These are phyloP conservation scores for Pseudogymnoascus sp. DNA, from an alignment of 2,329 filamentous ascomycete genomes.

Conservation along the genomic window DNA sequence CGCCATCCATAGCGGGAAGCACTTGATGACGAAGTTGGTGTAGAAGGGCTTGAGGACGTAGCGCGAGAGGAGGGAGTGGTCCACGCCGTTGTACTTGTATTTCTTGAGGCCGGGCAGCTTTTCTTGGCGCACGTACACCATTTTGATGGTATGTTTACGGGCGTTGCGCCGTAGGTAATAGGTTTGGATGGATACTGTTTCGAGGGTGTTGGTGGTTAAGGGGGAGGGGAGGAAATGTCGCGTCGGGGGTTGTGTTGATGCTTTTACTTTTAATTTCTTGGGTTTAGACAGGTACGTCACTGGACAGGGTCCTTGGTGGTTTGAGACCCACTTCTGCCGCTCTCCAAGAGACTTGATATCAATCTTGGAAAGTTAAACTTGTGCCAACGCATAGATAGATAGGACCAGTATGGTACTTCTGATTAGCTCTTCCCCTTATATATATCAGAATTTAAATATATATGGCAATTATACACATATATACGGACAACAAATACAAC, in stretches of 20 bases:
- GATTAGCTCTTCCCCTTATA: not conserved
- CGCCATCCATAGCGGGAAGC: slow-evolving; percentile 94
- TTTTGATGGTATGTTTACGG: slow-evolving; percentile 33
- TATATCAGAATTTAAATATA: not conserved
- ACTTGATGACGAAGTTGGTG: slow-evolving; percentile 84
- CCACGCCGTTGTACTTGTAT: slow-evolving; percentile 92
- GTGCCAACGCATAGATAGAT: not conserved
- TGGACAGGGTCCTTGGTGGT: not conserved
- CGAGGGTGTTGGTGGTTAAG: not conserved
- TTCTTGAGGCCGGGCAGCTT: slow-evolving; percentile 79
- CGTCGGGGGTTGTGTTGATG: not conserved
- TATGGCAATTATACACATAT: not conserved
- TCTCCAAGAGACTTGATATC: not conserved
- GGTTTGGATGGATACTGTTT: not conserved
- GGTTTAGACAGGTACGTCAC: slow-evolving; percentile 1
- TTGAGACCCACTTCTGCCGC: not conserved
- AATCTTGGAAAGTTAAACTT: not conserved
- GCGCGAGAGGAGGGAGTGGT: slow-evolving; percentile 80
- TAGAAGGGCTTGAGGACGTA: slow-evolving; percentile 98
- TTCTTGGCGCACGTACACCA: slow-evolving; percentile 94
- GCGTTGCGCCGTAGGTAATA: not conserved
- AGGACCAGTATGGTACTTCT: too few species aligned
- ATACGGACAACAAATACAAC: not conserved
- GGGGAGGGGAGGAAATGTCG: not conserved
- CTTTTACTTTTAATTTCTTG: not conserved